Evolutionary conservation across 345 rosid genomes (phyloP).

Genomic region (Corchorus olitorius): DNA sequence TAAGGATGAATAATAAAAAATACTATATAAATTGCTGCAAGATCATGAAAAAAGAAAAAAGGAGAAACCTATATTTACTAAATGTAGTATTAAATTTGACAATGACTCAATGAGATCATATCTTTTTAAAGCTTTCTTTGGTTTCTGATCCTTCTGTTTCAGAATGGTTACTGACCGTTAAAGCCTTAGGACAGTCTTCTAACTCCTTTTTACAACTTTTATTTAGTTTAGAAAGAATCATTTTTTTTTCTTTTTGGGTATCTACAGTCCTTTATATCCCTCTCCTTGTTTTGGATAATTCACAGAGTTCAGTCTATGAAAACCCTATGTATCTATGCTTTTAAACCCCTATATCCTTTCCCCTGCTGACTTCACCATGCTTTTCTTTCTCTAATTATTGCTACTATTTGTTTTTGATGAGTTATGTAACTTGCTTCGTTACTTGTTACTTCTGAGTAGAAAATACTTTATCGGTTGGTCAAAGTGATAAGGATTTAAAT

Average conservation of each 20-base stretch:
- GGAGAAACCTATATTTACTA: constrained; percentile 30
- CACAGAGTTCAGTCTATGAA: constrained; percentile 1
- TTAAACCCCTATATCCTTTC: not conserved
- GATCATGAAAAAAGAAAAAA: constrained; percentile 16
- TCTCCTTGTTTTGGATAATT: constrained; percentile 28
- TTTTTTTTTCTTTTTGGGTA: constrained; percentile 22
- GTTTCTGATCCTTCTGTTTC: constrained; percentile 23
- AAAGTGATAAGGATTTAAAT: too few species aligned
- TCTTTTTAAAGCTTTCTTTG: constrained; percentile 15
- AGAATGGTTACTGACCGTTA: constrained; percentile 29
- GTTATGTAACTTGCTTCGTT: not conserved
- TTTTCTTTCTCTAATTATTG: constrained; percentile 16
- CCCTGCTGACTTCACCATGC: constrained; percentile 36
- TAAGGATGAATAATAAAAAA: not conserved
- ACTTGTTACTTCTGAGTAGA: not conserved
- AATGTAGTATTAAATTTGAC: constrained; percentile 22
- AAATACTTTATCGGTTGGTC: too few species aligned
- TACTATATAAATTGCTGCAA: not conserved
- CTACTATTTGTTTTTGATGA: not conserved
- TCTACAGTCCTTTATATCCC: constrained; percentile 11
- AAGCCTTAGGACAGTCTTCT: constrained; percentile 1
- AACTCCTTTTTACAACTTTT: not conserved
- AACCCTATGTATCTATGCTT: not conserved
- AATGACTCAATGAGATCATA: constrained; percentile 32
- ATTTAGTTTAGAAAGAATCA: constrained; percentile 13